A percentile compares a stretch with the other conserved stretches of the same genome.
Conservation (phyloP, 768 basidiomycete species). For the Candolleomyces eurysporus region DNA sequence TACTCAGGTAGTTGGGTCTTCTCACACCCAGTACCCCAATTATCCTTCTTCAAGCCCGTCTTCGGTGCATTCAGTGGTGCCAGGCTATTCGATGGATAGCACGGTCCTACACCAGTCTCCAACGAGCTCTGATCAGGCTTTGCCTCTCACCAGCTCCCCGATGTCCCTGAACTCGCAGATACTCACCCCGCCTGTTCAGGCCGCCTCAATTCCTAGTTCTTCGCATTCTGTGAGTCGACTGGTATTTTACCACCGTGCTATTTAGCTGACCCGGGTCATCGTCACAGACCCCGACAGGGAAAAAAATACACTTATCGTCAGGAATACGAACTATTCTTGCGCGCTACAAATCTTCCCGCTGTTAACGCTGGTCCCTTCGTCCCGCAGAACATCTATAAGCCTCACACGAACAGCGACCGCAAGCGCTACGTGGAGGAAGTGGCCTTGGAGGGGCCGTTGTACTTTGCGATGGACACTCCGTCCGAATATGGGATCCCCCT, state of each 20-base stretch:
- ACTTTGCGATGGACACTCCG: slow-evolving; percentile 55
- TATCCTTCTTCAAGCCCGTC: not conserved
- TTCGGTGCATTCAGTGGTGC: not conserved
- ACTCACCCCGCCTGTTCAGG: not conserved
- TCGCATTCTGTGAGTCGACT: not conserved
- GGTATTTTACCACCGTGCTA: not conserved
- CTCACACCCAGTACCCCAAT: not conserved
- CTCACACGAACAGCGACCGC: slow-evolving; percentile 74
- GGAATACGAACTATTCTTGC: slow-evolving; percentile 43
- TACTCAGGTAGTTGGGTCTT: not conserved
- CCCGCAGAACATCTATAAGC: slow-evolving; percentile 71
- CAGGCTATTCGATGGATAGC: not conserved
- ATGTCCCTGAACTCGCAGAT: not conserved
- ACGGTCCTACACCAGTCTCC: not conserved
- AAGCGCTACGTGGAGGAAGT: slow-evolving; percentile 77
- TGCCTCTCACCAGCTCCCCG: not conserved
- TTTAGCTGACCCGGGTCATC: not conserved
- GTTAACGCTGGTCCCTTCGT: slow-evolving; percentile 48
- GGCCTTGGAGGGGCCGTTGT: slow-evolving; percentile 59
- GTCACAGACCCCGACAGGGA: not conserved
- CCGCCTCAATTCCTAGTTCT: not conserved
- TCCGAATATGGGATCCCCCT: slow-evolving; percentile 61
- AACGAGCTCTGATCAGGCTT: not conserved
- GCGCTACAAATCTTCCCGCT: slow-evolving; percentile 36
- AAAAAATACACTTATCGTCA: slow-evolving; percentile 41